Evolutionary conservation across 441 rosid genomes (phyloP).

Genomic region (Gossypium aridum): DNA sequence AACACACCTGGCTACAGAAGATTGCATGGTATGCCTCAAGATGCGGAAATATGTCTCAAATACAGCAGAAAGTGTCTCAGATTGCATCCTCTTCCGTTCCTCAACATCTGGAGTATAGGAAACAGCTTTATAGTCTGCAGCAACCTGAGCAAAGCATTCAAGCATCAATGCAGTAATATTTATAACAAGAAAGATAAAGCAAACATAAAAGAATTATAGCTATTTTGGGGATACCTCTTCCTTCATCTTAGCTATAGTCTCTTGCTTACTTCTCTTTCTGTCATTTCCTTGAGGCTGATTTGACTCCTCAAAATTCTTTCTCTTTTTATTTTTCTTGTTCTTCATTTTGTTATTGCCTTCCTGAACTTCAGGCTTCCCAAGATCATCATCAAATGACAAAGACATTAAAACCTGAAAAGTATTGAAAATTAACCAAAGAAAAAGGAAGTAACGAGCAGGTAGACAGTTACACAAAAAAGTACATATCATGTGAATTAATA

Average conservation of each 20-base stretch:
- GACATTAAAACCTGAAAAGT: constrained; percentile 28
- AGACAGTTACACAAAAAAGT: not conserved
- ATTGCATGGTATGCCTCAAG: constrained; percentile 62
- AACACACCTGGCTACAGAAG: constrained; percentile 46
- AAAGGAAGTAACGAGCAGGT: not conserved
- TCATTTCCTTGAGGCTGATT: constrained; percentile 42
- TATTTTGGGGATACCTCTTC: constrained; percentile 51
- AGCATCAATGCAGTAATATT: constrained; percentile 10
- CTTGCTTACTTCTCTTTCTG: constrained; percentile 64
- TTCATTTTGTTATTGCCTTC: constrained; percentile 34
- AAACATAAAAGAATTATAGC: not conserved
- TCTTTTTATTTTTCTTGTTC: constrained; percentile 48
- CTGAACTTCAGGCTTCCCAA: constrained; percentile 34
- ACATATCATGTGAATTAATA: not conserved
- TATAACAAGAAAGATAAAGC: constrained; percentile 2
- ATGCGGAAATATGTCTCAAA: constrained; percentile 89
- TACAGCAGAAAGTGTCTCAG: constrained; percentile 77
- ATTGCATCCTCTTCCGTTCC: constrained; percentile 70
- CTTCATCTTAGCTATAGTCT: constrained; percentile 57
- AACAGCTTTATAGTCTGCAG: constrained; percentile 75
- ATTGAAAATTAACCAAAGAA: not conserved
- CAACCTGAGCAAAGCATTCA: constrained; percentile 45
- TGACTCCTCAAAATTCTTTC: constrained; percentile 50
- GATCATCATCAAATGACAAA: constrained; percentile 66
- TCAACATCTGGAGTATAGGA: constrained; percentile 49